These are phyloP conservation scores for Penicillium cinerascens DNA, from an alignment of 495 filamentous ascomycete genomes.

Conservation along the genomic window DNA sequence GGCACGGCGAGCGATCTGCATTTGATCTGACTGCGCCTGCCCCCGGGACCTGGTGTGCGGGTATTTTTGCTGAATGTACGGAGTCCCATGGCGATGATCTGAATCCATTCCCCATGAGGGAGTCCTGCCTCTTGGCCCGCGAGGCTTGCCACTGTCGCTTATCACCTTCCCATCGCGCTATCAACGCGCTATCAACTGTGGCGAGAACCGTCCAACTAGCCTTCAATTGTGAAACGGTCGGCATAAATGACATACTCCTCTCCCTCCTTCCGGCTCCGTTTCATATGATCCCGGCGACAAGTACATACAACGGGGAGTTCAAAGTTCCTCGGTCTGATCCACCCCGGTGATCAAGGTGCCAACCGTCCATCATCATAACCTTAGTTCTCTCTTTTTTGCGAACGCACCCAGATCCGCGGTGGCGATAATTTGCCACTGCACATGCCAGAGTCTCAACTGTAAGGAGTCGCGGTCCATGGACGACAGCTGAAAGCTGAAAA, in stretches of 20 bases:
- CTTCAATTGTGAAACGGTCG: constrained; percentile 27
- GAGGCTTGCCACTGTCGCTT: constrained; percentile 10
- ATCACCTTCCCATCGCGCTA: constrained; percentile 16
- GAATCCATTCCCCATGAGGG: constrained; percentile 16
- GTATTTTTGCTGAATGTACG: too few relatives aligned
- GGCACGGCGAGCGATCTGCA: constrained; percentile 13
- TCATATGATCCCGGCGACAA: constrained; percentile 24
- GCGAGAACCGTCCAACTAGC: constrained; percentile 19
- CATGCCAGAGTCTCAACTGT: neutral
- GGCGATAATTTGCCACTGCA: neutral
- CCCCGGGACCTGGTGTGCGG: neutral
- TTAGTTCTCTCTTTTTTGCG: neutral
- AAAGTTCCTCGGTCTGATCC: neutral
- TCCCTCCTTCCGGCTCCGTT: constrained; percentile 10
- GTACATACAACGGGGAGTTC: constrained; percentile 17
- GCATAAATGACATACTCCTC: constrained; percentile 10
- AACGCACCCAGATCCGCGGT: neutral
- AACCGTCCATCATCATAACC: neutral
- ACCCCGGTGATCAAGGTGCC: too few relatives aligned
- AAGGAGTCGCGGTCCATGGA: neutral
- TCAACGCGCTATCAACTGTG: constrained; percentile 26
- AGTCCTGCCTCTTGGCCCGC: constrained; percentile 16
- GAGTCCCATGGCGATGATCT: too few relatives aligned
- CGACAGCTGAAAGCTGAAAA: neutral
- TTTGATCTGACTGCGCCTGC: constrained; percentile 5